Conservation (phyloP, 2,329 filamentous ascomycete genomes). For the Davidsoniella virescens region DNA sequence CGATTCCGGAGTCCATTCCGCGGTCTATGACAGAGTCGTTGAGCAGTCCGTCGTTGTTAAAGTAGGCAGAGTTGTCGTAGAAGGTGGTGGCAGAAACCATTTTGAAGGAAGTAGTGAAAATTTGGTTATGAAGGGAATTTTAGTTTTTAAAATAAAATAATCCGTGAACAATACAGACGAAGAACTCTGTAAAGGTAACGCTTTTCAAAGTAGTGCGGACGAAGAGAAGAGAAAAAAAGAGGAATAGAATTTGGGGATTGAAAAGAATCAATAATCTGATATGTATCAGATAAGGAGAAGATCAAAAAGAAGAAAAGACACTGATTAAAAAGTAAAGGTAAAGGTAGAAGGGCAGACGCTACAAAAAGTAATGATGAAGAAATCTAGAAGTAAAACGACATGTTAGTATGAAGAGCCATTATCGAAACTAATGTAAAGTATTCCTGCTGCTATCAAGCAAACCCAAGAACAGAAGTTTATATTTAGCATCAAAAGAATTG, state of each 20-base stretch:
- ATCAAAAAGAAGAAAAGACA: neutral
- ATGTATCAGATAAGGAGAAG: neutral
- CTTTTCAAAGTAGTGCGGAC: neutral
- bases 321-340: too few species aligned
- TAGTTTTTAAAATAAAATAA: neutral
- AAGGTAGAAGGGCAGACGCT: too few species aligned
- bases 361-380: neutral
- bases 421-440: neutral
- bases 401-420: neutral
- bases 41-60: neutral
- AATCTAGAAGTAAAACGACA: neutral
- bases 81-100: slow-evolving; percentile 9
- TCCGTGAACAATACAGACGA: neutral
- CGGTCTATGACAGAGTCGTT: slow-evolving; percentile 6
- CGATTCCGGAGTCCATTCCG: slow-evolving; percentile 38
- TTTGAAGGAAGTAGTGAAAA: neutral
- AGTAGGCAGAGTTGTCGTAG: slow-evolving; percentile 1
- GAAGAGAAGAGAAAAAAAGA: neutral
- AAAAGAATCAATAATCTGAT: neutral
- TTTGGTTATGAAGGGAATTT: neutral
- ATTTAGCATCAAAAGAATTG: too few species aligned
- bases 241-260: neutral
- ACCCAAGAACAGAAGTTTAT: neutral
- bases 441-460: too few species aligned
- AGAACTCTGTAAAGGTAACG: neutral